A percentile compares a stretch with the other conserved stretches of the same genome.
These are phyloP conservation scores for Polysphondylium violaceum DNA, from an alignment of 78 protist species.

Conservation along the genomic window DNA sequence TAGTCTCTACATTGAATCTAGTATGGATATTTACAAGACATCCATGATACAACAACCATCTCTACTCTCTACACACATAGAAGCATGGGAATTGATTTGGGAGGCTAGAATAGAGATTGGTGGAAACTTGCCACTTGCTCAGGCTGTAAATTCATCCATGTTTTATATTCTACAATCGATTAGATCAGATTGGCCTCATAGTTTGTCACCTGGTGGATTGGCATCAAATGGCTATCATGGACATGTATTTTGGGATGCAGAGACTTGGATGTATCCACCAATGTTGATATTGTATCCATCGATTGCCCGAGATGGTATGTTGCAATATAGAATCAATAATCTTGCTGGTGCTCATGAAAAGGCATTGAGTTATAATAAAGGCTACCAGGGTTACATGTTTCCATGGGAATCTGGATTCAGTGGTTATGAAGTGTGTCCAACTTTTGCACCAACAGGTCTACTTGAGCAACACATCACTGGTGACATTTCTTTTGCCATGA, in stretches of 20 bases:
- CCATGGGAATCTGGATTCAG: conserved; percentile 80
- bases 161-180: conserved; percentile 61
- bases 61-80: conserved; percentile 5
- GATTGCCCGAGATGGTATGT: neutral
- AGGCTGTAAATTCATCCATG: conserved; percentile 45
- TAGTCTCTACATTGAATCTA: neutral
- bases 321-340: conserved; percentile 55
- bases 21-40: conserved; percentile 5
- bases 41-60: neutral
- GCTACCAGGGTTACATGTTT: conserved; percentile 42
- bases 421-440: conserved; percentile 71
- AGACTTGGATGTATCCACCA: conserved; percentile 56
- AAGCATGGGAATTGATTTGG: conserved; percentile 60
- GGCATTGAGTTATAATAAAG: conserved; percentile 35
- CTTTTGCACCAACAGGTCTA: conserved; percentile 67
- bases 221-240: conserved; percentile 69
- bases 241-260: conserved; percentile 78
- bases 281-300: conserved; percentile 21
- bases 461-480: conserved; percentile 80
- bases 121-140: conserved; percentile 47
- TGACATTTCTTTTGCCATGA: conserved; percentile 65
- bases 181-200: conserved; percentile 59
- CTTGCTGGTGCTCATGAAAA: conserved; percentile 37
- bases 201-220: conserved; percentile 61
- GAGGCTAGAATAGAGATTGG: conserved; percentile 49